phyloP scores from a whole-genome alignment of 805 yeast genomes.

The Kluyveromyces lactis region DNA sequence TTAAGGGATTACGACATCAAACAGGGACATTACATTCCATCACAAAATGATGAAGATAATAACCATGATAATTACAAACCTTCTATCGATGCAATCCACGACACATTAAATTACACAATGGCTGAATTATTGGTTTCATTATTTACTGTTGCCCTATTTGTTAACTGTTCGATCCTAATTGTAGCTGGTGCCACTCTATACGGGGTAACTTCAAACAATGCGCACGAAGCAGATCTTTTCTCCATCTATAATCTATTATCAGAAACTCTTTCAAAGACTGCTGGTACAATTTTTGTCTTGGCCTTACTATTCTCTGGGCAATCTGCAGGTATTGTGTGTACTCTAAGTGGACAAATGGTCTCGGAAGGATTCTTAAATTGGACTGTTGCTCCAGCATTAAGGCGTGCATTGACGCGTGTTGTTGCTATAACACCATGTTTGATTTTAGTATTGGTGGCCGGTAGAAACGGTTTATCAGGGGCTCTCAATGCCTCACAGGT shows the following conservation, averaged over 20 bases:
- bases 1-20: slow-evolving; percentile 68
- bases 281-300: slow-evolving; percentile 77
- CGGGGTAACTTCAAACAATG: slow-evolving; percentile 47
- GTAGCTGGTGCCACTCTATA: slow-evolving; percentile 85
- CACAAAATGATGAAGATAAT: slow-evolving; percentile 27
- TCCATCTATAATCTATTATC: slow-evolving; percentile 66
- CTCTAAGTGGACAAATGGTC: slow-evolving; percentile 90
- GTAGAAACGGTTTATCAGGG: slow-evolving; percentile 70
- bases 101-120: slow-evolving; percentile 73
- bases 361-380: slow-evolving; percentile 84
- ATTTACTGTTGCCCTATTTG: slow-evolving; percentile 85
- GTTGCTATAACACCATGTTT: slow-evolving; percentile 85
- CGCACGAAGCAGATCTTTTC: slow-evolving; percentile 71
- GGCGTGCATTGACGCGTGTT: slow-evolving; percentile 74
- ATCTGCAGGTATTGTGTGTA: slow-evolving; percentile 92
- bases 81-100: slow-evolving; percentile 70
- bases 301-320: slow-evolving; percentile 85
- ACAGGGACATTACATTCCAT: slow-evolving; percentile 49
- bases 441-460: slow-evolving; percentile 62
- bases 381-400: slow-evolving; percentile 70
- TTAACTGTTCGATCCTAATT: slow-evolving; percentile 79
- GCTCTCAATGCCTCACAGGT: slow-evolving; percentile 84
- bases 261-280: slow-evolving; percentile 55
- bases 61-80: slow-evolving; percentile 54
- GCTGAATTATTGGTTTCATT: slow-evolving; percentile 75